phyloP scores from a whole-genome alignment of 179 eudicot species.

The Kewa caespitosa region DNA sequence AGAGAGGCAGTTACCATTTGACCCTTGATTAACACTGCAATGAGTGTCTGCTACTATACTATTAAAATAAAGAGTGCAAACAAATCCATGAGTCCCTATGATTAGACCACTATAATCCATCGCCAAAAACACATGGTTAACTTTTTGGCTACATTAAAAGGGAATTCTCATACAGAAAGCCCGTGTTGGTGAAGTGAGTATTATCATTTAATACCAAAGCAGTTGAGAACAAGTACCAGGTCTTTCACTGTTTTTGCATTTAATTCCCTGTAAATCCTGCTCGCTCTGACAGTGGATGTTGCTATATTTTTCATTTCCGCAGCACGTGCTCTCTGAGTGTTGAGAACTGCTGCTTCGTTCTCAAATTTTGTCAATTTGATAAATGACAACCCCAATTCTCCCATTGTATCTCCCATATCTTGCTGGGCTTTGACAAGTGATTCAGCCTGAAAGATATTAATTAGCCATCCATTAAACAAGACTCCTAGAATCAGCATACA shows the following conservation, averaged over 20 bases:
- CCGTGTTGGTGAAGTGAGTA: conserved; percentile 1
- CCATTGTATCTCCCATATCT: conserved; percentile 91
- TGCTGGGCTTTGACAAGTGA: conserved; percentile 86
- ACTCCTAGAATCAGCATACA: not conserved
- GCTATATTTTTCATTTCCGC: conserved; percentile 76
- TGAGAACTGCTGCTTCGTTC: conserved; percentile 55
- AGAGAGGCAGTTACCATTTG: not conserved
- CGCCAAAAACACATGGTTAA: not conserved
- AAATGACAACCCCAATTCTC: conserved; percentile 82
- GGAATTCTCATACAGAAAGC: conserved; percentile 4
- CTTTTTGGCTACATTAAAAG: not conserved
- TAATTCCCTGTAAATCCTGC: conserved; percentile 77
- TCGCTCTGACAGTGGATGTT: conserved; percentile 83
- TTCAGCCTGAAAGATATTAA: conserved; percentile 65
- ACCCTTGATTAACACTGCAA: not conserved
- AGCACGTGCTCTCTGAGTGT: conserved; percentile 68
- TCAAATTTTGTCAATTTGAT: conserved; percentile 88
- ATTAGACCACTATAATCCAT: not conserved
- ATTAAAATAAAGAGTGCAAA: too few species aligned
- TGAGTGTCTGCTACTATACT: not conserved
- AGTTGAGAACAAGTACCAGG: conserved; percentile 46
- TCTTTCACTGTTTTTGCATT: conserved; percentile 78
- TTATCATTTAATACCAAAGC: not conserved
- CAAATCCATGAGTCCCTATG: too few species aligned
- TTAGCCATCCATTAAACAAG: conserved; percentile 11